phyloP scores from a whole-genome alignment of 805 yeast species.

The Cyberlindnera subsufficiens region DNA sequence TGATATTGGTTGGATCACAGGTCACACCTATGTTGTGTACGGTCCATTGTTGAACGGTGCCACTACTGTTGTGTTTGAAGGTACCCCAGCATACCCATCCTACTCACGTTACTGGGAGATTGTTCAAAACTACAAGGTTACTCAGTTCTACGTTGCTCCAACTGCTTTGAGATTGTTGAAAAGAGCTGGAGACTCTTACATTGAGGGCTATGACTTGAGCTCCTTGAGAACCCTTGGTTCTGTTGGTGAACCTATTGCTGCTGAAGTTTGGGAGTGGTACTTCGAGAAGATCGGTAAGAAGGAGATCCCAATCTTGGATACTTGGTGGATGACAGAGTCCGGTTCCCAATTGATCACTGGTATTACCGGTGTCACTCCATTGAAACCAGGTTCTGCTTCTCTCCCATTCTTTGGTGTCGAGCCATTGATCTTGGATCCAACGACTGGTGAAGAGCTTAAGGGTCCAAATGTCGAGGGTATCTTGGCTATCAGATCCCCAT shows the following conservation, averaged over 20 bases:
- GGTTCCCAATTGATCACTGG: conserved; percentile 79
- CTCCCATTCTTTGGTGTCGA: conserved; percentile 82
- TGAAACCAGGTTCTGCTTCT: conserved; percentile 82
- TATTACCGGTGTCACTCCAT: conserved; percentile 69
- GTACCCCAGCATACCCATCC: conserved; percentile 83
- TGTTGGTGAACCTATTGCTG: conserved; percentile 83
- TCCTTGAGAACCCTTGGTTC: conserved; percentile 71
- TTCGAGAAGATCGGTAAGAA: conserved; percentile 62
- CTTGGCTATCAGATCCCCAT: conserved; percentile 59
- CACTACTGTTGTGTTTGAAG: conserved; percentile 77
- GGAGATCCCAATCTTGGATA: conserved; percentile 69
- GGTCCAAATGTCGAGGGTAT: conserved; percentile 80
- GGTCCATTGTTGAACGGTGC: conserved; percentile 77
- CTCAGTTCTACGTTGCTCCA: conserved; percentile 82
- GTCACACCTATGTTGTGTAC: conserved; percentile 77
- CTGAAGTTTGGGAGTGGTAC: conserved; percentile 87
- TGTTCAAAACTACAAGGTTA: conserved; percentile 62
- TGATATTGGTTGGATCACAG: conserved; percentile 90
- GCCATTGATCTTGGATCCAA: conserved; percentile 69
- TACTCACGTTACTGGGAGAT: conserved; percentile 78
- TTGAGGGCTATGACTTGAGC: conserved; percentile 55
- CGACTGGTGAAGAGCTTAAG: conserved; percentile 58
- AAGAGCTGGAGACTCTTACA: conserved; percentile 63
- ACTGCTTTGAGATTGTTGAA: conserved; percentile 74
- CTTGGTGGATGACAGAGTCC: conserved; percentile 88